Evolutionary conservation across 306 rosid species (phyloP).

Genomic region (Vigna angularis): DNA sequence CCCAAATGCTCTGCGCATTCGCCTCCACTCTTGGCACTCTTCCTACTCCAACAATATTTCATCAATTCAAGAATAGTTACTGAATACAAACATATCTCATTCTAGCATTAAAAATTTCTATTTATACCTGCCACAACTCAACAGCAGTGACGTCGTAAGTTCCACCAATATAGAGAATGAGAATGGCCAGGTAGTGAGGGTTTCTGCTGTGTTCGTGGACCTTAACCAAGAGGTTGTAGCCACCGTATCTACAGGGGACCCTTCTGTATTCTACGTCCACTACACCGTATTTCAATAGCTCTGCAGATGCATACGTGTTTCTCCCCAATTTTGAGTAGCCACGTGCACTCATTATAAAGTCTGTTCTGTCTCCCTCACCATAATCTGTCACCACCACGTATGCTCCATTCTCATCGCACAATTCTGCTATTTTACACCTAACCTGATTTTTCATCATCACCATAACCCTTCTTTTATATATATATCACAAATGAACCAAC

Average conservation of each 20-base stretch:
- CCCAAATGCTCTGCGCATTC: constrained; percentile 76
- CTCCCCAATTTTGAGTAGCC: constrained; percentile 49
- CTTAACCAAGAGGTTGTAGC: constrained; percentile 53
- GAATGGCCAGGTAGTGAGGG: constrained; percentile 72
- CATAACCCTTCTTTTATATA: not conserved
- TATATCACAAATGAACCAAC: constrained; percentile 14
- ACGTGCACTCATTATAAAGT: constrained; percentile 57
- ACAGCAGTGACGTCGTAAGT: constrained; percentile 63
- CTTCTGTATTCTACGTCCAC: constrained; percentile 56
- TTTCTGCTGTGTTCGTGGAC: constrained; percentile 64
- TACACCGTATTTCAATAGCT: constrained; percentile 57
- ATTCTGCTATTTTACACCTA: constrained; percentile 51
- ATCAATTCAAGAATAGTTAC: constrained; percentile 28
- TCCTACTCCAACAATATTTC: constrained; percentile 56
- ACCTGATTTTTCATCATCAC: constrained; percentile 47
- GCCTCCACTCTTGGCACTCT: constrained; percentile 69
- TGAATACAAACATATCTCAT: not conserved
- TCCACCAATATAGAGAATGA: constrained; percentile 61
- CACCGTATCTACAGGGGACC: constrained; percentile 59
- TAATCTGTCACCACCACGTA: constrained; percentile 58
- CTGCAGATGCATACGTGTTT: constrained; percentile 47
- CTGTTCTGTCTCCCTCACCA: constrained; percentile 62
- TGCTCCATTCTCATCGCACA: constrained; percentile 56
- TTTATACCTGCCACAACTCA: constrained; percentile 66
- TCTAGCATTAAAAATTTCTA: too few species aligned